phyloP scores from a whole-genome alignment of 192 early-diverging fungal genomes.

The Pilaira anomala region DNA sequence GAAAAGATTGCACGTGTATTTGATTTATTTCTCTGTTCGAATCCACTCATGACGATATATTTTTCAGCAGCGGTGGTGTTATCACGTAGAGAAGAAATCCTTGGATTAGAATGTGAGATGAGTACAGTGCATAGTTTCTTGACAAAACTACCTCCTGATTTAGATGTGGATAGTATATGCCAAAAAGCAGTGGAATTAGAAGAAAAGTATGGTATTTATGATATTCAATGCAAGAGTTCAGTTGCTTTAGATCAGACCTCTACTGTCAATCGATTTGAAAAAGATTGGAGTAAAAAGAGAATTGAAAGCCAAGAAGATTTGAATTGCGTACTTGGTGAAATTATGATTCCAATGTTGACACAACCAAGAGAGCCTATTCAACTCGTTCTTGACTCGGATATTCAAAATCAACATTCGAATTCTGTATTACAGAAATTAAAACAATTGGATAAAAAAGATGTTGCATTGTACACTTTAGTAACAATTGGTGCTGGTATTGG shows the following conservation, averaged over 20 bases:
- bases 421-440: background rate
- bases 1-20: conserved; percentile 43
- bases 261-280: conserved; percentile 27
- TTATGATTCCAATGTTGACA: background rate
- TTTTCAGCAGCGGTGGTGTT: conserved; percentile 48
- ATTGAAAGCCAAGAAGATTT: background rate
- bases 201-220: conserved; percentile 28
- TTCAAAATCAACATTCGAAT: background rate
- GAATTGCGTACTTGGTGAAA: background rate
- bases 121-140: conserved; percentile 48
- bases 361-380: background rate
- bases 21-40: conserved; percentile 50
- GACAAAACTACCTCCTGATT: conserved; percentile 47
- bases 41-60: conserved; percentile 51
- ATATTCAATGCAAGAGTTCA: conserved; percentile 36
- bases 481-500: conserved; percentile 20
- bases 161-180: conserved; percentile 42
- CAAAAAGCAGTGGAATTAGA: conserved; percentile 37
- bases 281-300: background rate
- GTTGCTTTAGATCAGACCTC: conserved; percentile 40
- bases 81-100: conserved; percentile 37
- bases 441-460: conserved; percentile 4
- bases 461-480: conserved; percentile 1
- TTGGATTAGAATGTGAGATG: conserved; percentile 41
- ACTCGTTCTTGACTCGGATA: background rate